phyloP scores from a whole-genome alignment of 2,329 filamentous ascomycete genomes.

The Epichloe amarillans region DNA sequence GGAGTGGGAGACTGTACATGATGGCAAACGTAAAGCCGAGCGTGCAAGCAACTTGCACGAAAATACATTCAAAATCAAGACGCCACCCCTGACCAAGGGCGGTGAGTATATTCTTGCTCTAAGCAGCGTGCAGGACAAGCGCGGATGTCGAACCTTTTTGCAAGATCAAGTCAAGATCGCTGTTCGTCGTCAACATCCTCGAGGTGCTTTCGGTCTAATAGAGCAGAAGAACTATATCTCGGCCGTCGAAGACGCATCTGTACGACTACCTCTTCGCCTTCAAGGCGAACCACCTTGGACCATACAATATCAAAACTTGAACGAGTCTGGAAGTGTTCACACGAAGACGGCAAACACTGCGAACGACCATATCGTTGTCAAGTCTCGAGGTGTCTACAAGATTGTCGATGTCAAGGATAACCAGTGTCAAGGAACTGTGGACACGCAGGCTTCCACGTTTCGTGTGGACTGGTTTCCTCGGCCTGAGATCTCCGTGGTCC shows the following conservation, averaged over 20 bases:
- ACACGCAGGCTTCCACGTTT: slow-evolving; percentile 60
- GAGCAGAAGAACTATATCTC: slow-evolving; percentile 65
- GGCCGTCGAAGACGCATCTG: slow-evolving; percentile 60
- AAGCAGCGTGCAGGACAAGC: slow-evolving; percentile 73
- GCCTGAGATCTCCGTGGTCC: slow-evolving; percentile 55
- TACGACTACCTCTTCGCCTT: slow-evolving; percentile 69
- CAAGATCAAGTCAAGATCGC: slow-evolving; percentile 76
- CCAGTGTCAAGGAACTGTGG: slow-evolving; percentile 70
- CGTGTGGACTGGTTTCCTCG: slow-evolving; percentile 75
- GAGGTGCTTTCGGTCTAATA: slow-evolving; percentile 71
- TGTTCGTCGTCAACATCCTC: slow-evolving; percentile 78
- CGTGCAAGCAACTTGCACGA: slow-evolving; percentile 49
- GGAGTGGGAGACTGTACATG: slow-evolving; percentile 86
- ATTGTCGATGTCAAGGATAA: slow-evolving; percentile 65
- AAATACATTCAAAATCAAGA: slow-evolving; percentile 57
- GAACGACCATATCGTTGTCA: slow-evolving; percentile 59
- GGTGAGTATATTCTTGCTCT: slow-evolving; percentile 84
- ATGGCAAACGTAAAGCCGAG: slow-evolving; percentile 66
- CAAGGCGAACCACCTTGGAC: slow-evolving; percentile 79
- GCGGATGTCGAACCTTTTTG: slow-evolving; percentile 73
- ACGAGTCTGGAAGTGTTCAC: slow-evolving; percentile 33
- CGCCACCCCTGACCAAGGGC: slow-evolving; percentile 59
- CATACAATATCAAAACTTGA: slow-evolving; percentile 59
- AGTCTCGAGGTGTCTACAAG: slow-evolving; percentile 61
- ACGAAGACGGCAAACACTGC: slow-evolving; percentile 35